Conservation (phyloP, 345 rosid species). For the Citrus sp. region DNA sequence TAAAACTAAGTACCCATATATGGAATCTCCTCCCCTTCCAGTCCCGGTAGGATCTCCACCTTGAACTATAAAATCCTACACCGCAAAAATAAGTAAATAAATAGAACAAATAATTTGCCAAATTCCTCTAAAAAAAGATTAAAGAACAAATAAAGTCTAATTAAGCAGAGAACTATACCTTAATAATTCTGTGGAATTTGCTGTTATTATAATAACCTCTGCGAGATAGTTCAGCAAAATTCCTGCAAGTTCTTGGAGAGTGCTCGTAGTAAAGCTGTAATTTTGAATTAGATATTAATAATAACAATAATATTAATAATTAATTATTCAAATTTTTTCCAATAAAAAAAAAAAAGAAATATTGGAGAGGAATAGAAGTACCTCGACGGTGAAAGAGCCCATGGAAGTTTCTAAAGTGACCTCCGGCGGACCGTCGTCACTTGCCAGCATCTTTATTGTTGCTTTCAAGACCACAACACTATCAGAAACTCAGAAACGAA, state of each 20-base stretch:
- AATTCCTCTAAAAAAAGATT: neutral
- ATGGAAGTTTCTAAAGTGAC: conserved; percentile 93
- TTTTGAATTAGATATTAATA: neutral
- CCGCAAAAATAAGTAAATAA: neutral
- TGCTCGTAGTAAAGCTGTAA: conserved; percentile 84
- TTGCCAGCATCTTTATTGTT: conserved; percentile 51
- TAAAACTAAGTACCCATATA: conserved; percentile 57
- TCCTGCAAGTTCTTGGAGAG: conserved; percentile 92
- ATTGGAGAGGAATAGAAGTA: conserved; percentile 1
- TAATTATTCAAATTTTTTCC: neutral
- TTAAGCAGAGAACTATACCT: conserved; percentile 39
- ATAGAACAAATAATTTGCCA: neutral
- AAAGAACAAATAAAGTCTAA: neutral
- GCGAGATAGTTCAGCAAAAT: conserved; percentile 82
- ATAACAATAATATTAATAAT: neutral
- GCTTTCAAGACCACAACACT: no score
- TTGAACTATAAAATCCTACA: conserved; percentile 92
- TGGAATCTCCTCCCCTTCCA: conserved; percentile 92
- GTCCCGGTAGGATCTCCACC: conserved; percentile 99
- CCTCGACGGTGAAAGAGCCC: conserved; percentile 93
- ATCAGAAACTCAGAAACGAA: no score
- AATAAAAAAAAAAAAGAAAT: neutral
- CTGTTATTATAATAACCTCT: conserved; percentile 83
- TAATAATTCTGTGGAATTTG: conserved; percentile 83
- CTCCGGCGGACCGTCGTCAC: conserved; percentile 76